phyloP scores from a whole-genome alignment of 345 rosid genomes.

The Durio zibethinus region DNA sequence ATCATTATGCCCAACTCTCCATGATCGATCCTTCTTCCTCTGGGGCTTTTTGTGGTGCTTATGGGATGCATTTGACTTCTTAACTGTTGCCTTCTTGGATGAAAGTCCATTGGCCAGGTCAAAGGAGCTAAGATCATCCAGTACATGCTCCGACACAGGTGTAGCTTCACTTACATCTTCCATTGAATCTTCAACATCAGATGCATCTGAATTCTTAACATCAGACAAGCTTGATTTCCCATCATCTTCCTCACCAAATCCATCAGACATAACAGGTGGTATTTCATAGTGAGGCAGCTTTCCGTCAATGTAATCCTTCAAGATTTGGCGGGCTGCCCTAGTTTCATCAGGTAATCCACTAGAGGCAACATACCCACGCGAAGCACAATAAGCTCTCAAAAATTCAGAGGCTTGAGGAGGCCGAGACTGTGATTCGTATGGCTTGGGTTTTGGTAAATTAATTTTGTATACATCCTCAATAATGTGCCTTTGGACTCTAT shows the following conservation, averaged over 20 bases:
- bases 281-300: slow-evolving; percentile 71
- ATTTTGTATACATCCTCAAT: slow-evolving; percentile 75
- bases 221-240: slow-evolving; percentile 27
- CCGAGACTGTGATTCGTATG: slow-evolving; percentile 69
- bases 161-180: slow-evolving; percentile 23
- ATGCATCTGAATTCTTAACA: slow-evolving; percentile 35
- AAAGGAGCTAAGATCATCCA: slow-evolving; percentile 69
- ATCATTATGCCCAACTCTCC: slow-evolving; percentile 62
- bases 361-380: slow-evolving; percentile 81
- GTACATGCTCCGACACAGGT: slow-evolving; percentile 47
- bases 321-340: slow-evolving; percentile 74
- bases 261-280: slow-evolving; percentile 58
- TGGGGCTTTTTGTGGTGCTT: slow-evolving; percentile 78
- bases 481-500: slow-evolving; percentile 58
- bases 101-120: slow-evolving; percentile 68
- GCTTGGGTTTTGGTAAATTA: slow-evolving; percentile 75
- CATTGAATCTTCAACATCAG: slow-evolving; percentile 36
- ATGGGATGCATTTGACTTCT: slow-evolving; percentile 50
- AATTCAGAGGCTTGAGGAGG: slow-evolving; percentile 80
- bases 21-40: slow-evolving; percentile 56
- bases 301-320: slow-evolving; percentile 82
- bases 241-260: slow-evolving; percentile 29
- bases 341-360: slow-evolving; percentile 97
- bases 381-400: slow-evolving; percentile 68
- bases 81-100: slow-evolving; percentile 37